phyloP scores from a whole-genome alignment of 2,329 filamentous ascomycete species.

The Cytospora leucostoma region DNA sequence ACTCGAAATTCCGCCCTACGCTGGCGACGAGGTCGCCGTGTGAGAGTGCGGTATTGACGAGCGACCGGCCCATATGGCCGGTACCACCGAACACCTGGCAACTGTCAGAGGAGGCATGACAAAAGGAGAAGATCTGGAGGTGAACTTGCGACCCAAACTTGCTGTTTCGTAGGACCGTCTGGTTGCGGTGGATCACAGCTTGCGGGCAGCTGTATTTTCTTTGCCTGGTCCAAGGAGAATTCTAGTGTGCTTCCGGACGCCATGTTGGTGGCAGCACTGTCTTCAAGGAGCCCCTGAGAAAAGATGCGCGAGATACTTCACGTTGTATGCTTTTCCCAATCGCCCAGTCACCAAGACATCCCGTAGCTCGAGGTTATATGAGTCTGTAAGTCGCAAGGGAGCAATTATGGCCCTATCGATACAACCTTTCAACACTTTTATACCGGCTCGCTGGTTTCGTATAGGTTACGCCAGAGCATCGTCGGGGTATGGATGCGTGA shows the following conservation, averaged over 20 bases:
- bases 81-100: constrained; percentile 85
- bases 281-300: neutral
- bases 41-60: constrained; percentile 78
- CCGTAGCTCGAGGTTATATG: neutral
- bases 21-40: constrained; percentile 84
- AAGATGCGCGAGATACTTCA: neutral
- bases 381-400: neutral
- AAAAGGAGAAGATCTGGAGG: constrained; percentile 18
- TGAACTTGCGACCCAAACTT: constrained; percentile 81
- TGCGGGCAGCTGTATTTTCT: constrained; percentile 65
- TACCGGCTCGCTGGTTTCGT: constrained; percentile 7
- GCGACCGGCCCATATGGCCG: constrained; percentile 92
- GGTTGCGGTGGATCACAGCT: constrained; percentile 84
- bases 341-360: neutral
- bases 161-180: constrained; percentile 68
- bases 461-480: constrained; percentile 9
- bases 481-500: neutral
- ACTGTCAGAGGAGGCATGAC: constrained; percentile 14
- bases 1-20: constrained; percentile 81
- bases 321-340: neutral
- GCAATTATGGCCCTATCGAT: neutral
- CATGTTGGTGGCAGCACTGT: constrained; percentile 27
- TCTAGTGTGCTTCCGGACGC: constrained; percentile 32
- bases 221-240: constrained; percentile 38
- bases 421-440: neutral